Conservation (phyloP, 2,329 filamentous ascomycete genomes). For the Cytospora leucostoma region DNA sequence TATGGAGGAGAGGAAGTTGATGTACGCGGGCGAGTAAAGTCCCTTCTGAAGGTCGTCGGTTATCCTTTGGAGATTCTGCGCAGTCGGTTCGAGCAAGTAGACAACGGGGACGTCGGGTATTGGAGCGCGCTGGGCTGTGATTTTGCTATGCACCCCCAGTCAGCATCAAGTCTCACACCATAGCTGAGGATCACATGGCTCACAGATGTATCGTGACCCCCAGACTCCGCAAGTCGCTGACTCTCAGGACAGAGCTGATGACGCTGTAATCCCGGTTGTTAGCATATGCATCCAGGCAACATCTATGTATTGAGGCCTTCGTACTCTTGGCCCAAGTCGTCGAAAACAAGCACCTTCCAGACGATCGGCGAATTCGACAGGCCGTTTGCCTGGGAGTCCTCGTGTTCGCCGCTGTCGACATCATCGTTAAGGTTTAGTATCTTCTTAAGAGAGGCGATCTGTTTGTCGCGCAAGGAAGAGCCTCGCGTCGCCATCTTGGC, state of each 20-base stretch:
- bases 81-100: slow-evolving; percentile 90
- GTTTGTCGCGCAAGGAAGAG: slow-evolving; percentile 52
- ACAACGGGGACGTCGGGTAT: slow-evolving; percentile 97
- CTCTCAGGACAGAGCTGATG: slow-evolving; percentile 91
- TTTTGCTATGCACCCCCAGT: slow-evolving; percentile 58
- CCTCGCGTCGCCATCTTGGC: slow-evolving; percentile 48
- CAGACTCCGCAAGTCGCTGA: slow-evolving; percentile 89
- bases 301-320: background rate
- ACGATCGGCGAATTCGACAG: slow-evolving; percentile 76
- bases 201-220: slow-evolving; percentile 97
- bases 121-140: slow-evolving; percentile 77
- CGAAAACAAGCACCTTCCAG: slow-evolving; percentile 97
- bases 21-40: slow-evolving; percentile 89
- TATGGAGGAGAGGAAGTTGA: slow-evolving; percentile 96
- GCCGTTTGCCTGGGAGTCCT: slow-evolving; percentile 66
- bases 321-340: slow-evolving; percentile 50
- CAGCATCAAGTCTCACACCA: background rate
- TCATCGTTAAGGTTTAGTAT: slow-evolving; percentile 92
- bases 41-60: slow-evolving; percentile 83
- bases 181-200: slow-evolving; percentile 29
- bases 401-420: slow-evolving; percentile 57
- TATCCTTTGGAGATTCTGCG: slow-evolving; percentile 77
- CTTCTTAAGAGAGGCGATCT: slow-evolving; percentile 86
- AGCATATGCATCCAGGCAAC: slow-evolving; percentile 1
- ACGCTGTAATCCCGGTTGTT: slow-evolving; percentile 52